Conservation (phyloP, 257 asterid species). For the Perilla frutescens region DNA sequence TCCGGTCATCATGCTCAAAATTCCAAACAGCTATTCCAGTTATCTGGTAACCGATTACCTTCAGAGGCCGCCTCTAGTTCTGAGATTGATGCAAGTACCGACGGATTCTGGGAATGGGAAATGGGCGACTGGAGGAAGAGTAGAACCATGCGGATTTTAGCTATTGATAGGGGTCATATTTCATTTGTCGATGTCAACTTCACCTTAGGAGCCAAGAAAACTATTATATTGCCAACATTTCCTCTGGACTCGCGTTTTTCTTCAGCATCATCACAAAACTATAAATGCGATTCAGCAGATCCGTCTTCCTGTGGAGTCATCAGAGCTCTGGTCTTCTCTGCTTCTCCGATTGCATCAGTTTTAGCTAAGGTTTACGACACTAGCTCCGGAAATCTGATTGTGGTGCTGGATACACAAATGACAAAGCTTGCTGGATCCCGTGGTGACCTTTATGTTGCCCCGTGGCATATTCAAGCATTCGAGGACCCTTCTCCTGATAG, state of each 20-base stretch:
- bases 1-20: constrained; percentile 36
- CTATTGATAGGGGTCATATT: constrained; percentile 74
- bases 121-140: constrained; percentile 95
- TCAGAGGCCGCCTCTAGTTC: constrained; percentile 41
- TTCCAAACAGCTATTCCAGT: constrained; percentile 61
- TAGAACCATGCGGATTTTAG: constrained; percentile 86
- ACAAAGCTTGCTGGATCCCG: constrained; percentile 54
- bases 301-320: constrained; percentile 49
- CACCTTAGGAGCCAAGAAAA: constrained; percentile 59
- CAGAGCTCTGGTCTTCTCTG: constrained; percentile 80
- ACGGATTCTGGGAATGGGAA: constrained; percentile 95
- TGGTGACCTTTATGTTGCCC: constrained; percentile 74
- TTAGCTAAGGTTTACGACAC: constrained; percentile 82
- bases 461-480: constrained; percentile 74
- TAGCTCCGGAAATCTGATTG: constrained; percentile 55
- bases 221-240: constrained; percentile 78
- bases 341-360: constrained; percentile 70
- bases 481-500: constrained; percentile 87
- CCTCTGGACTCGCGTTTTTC: constrained; percentile 85
- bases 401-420: constrained; percentile 72
- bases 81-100: constrained; percentile 27
- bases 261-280: constrained; percentile 45
- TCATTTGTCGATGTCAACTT: constrained; percentile 78
- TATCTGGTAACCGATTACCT: constrained; percentile 56
- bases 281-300: constrained; percentile 45